Conservation (phyloP, 495 filamentous ascomycete species). For the Penicillium bialowiezense region DNA sequence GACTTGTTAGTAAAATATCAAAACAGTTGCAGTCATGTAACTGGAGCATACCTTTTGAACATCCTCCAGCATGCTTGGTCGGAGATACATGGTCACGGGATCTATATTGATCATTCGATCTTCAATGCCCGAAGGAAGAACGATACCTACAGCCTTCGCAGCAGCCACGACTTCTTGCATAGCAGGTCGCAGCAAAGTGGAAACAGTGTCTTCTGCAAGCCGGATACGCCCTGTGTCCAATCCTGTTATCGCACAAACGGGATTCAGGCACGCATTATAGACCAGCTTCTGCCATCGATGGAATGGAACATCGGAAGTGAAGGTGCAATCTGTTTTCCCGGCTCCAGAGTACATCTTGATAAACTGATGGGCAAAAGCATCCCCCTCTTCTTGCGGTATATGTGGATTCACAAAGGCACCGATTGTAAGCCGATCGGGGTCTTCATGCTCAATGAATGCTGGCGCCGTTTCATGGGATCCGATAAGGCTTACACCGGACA, state of each 20-base stretch:
- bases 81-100: neutral
- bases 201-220: slow-evolving; percentile 33
- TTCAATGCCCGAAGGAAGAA: neutral
- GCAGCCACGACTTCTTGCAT: neutral
- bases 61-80: slow-evolving; percentile 38
- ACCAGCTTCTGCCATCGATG: slow-evolving; percentile 36
- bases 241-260: slow-evolving; percentile 43
- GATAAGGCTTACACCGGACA: slow-evolving; percentile 53
- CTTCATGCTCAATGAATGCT: slow-evolving; percentile 46
- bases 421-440: slow-evolving; percentile 35
- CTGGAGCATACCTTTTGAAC: slow-evolving; percentile 39
- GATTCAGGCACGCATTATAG: slow-evolving; percentile 49
- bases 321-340: neutral
- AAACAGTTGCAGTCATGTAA: no score
- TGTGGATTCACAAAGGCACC: slow-evolving; percentile 44
- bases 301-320: neutral
- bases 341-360: neutral
- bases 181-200: slow-evolving; percentile 35
- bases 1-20: no score
- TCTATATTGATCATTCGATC: neutral
- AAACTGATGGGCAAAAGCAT: neutral
- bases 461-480: slow-evolving; percentile 43
- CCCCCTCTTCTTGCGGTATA: neutral
- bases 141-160: neutral
- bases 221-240: slow-evolving; percentile 46